Evolutionary conservation across 257 asterid genomes (phyloP), one percentile per base, ranked within the genome.

Genomic region (Penstemon davidsonii): DNA sequence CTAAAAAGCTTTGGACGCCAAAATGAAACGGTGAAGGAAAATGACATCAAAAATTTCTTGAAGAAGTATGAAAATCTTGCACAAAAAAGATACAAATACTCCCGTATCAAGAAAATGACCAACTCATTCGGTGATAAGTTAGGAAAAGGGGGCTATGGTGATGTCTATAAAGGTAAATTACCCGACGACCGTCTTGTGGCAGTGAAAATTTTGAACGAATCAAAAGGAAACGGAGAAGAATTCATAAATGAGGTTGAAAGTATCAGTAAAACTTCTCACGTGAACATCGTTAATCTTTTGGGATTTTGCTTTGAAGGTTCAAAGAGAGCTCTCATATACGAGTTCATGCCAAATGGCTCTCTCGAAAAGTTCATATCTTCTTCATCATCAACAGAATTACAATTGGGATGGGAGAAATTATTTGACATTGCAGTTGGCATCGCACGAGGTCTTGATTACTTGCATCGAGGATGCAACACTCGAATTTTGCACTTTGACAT

Each of bases 401-500:
- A 2, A 25, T 25, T 25, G 33, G 33, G 33, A 2, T 25, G 33
- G 91, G 85, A 0, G 82, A 71, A 4, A 62, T 5, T 87, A 88
- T 18, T 57, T 85, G 80, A 69, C 46, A 85, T 85, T 12, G 88
- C 91, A 7, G 70, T 81, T 33, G 87, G 83, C 60, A 73, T 88
- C 0, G 88, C 91, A 0, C 55, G 66, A 0, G 87, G 88, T 0
- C 55, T 85, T 51, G 79, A 87, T 11, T 85, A 83, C 73, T 87
- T 83, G 69, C 91, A 85, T 25, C 33, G 33, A 25, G 33, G 33
- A 25, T 25, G 33, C 50, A 76, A 72, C 45, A 74, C 86, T 0
- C 87, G 81, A 71, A 79, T 77, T 54, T 72, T 85, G 8, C 91
- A 85, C 45, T 83, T 88, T 0, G 88, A 85, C 56, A 84, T 85